Base-by-base conservation (phyloP, 495 filamentous ascomycete species). In the Letharia columbiana region DNA sequence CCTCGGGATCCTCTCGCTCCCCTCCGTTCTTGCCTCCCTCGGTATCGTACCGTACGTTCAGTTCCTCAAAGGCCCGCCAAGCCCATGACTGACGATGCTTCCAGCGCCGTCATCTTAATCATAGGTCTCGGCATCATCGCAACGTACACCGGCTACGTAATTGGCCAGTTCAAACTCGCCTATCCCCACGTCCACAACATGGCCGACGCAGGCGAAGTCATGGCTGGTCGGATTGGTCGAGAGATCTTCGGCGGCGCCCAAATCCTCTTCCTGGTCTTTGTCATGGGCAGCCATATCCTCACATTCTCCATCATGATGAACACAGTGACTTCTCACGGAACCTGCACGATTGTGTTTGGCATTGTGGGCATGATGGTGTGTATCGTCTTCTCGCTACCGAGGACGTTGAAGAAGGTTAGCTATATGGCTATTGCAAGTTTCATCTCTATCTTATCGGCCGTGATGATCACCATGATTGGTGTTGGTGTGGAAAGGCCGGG, bases 141-240 rank as follows among this genome's bases (percentile, higher is more conserved):
- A 50, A 87, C 86, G 47, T 95, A 92, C 75, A 90, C 88, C 23
- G 88, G 88, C 69, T 90, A 86, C 66, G 82, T 92, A 42, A 83
- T 93, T 68, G 89, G 87, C 31, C 88, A 91, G 74, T 86, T 94
- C 73, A 92, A 91, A 73, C 68, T 86, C 68, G 81, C 77, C 64
- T 86, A 86, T 70, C 91, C 91, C 1, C 78, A 87, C n/a, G 84
- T 92, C 47, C 78, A 84, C 64, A 85, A 86, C 68, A 87, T 92
- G 72, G 85, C 88, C 28, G 89, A 94, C 69, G 89, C 84, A 13
- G 87, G 86, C 23, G 78, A 84, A 56, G 75, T 93, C 40, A 76
- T 91, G 59, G 81, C 81, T 68, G 89, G 88, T 7, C 75, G 67
- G 40, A 77, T 82, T 35, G 89, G 89, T 0, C 84, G 86, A 58